Evolutionary conservation across 192 early-diverging fungal species (phyloP), one percentile per base, ranked within the genome.

Genomic region (Podila minutissima): DNA sequence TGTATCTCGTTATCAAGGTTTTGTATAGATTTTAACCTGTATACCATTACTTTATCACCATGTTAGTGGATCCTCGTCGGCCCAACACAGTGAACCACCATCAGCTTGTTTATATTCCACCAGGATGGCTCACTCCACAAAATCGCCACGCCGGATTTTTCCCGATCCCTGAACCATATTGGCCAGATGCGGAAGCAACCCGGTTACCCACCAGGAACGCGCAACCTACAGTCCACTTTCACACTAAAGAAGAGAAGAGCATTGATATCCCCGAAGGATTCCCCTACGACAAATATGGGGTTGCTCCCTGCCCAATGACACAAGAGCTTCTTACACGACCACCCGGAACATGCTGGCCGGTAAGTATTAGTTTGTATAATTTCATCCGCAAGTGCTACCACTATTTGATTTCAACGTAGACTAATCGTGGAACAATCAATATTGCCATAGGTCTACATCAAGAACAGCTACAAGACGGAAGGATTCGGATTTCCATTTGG

Each of bases 131-230:
- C 28, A 74, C 70, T 66, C 63, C 69, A 37, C 64, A 78, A 51
- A 67, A 71, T 28, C 49, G 82, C 31, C 64, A 88, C 17, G 38
- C 87, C 8, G 86, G 85, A 17, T 85, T 90, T 67, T 93, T 94
- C 81, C 93, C 93, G 5, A 90, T 95, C 11, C 93, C 93, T 4
- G 93, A 95, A 64, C 60, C 90, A 22, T 95, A 88, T 81, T 93
- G 91, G 92, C 88, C 90, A 3, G 88, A 90, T 31, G 49, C 70
- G 8, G 60, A 74, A n/a, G 29, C 70, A 11, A 71, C 55, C 24
- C 10, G 59, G n/a, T 24, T 89, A 59, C 88, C 90, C 3, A 74
- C 71, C 10, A 84, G 91, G 60, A 84, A 72, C 31, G 92, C 94
- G 0, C 89, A 92, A 53, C 94, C 94, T 0, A 87, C 84, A 3